Conservation (phyloP, 1,284 basidiomycete genomes). For the Trametes polyzona region DNA sequence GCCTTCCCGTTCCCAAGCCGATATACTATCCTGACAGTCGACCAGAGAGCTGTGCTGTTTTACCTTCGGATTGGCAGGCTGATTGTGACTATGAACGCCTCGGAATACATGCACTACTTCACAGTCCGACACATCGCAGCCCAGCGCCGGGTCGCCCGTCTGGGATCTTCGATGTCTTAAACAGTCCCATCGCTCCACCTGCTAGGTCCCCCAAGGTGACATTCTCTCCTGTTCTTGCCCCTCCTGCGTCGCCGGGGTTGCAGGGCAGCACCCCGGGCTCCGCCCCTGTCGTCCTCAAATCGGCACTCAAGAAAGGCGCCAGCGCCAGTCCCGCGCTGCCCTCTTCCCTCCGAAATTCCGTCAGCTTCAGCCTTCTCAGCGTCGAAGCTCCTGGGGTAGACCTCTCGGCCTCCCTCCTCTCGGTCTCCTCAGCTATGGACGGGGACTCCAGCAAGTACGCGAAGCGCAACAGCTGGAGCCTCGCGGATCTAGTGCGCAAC, state of each 20-base stretch:
- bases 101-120: neutral
- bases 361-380: constrained; percentile 13
- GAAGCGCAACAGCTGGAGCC: constrained; percentile 27
- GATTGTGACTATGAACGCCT: neutral
- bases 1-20: constrained; percentile 22
- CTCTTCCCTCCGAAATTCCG: constrained; percentile 25
- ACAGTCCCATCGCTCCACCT: neutral
- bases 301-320: neutral
- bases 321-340: constrained; percentile 22
- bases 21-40: constrained; percentile 16
- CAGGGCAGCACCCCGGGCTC: neutral
- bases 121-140: constrained; percentile 19
- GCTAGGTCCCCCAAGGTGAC: constrained; percentile 19
- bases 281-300: constrained; percentile 2
- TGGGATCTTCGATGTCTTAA: constrained; percentile 5
- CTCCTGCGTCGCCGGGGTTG: neutral
- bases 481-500: constrained; percentile 30
- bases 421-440: neutral
- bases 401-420: neutral
- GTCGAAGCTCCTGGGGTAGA: neutral
- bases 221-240: constrained; percentile 5
- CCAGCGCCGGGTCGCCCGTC: neutral
- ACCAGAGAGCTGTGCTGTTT: constrained; percentile 20
- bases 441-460: neutral
- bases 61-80: constrained; percentile 14